These are phyloP conservation scores for Elsinoe perseae DNA, from an alignment of 2,329 filamentous ascomycete genomes.

Conservation along the genomic window DNA sequence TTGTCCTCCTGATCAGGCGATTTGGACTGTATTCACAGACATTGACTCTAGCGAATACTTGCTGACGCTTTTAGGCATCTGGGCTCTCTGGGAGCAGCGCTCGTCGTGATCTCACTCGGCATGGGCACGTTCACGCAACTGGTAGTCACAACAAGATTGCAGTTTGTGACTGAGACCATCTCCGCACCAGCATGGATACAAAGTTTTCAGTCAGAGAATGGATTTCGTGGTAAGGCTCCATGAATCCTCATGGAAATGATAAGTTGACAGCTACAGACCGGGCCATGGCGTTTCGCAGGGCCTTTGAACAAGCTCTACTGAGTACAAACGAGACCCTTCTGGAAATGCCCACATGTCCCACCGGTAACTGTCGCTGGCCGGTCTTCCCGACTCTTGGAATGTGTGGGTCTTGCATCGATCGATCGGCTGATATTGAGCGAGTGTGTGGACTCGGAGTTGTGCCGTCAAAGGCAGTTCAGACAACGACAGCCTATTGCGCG, in stretches of 20 bases:
- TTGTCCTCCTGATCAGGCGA: constrained; percentile 15
- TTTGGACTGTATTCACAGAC: neutral
- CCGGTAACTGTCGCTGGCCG: constrained; percentile 21
- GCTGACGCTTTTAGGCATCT: constrained; percentile 5
- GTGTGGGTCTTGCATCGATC: constrained; percentile 18
- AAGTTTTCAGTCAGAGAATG: neutral
- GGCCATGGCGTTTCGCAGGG: neutral
- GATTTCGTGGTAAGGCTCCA: neutral
- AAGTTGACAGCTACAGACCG: neutral
- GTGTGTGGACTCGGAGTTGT: neutral
- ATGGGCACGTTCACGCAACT: constrained; percentile 19
- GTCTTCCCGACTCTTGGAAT: constrained; percentile 18
- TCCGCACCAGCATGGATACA: constrained; percentile 1
- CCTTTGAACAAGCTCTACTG: constrained; percentile 16
- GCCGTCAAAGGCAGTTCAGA: neutral
- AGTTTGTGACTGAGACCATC: neutral
- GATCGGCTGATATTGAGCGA: neutral
- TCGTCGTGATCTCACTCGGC: constrained; percentile 16
- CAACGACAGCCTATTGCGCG: neutral
- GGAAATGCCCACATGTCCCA: constrained; percentile 15
- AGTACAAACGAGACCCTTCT: neutral
- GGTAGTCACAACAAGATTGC: constrained; percentile 14
- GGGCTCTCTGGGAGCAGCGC: constrained; percentile 16
- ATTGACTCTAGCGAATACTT: neutral
- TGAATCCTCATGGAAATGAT: neutral